Evolutionary conservation across 2,329 filamentous ascomycete species (phyloP), one percentile per base, ranked within the genome.

Genomic region (Fusarium sp.): DNA sequence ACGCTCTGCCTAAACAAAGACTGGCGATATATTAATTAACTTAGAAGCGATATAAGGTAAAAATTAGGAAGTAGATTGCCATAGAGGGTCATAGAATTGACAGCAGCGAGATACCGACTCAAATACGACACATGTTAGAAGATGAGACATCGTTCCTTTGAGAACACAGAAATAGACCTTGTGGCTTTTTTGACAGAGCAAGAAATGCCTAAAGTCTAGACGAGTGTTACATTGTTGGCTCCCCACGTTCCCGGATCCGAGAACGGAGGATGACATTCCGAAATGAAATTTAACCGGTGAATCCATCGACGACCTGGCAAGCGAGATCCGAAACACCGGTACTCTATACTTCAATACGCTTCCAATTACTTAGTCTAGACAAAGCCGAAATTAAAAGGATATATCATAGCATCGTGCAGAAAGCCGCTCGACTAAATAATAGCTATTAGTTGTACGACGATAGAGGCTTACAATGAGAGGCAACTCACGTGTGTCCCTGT

Each of bases 1-100:
- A 9, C 10, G 15, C 11, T 9, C 3, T 0, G 28, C 1, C 3
- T 18, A 1, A 7, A 13, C 11, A n/a, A n/a, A 32, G 0, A 13
- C 3, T 13, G 4, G 0, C 6, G 18, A n/a, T 5, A n/a, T 7
- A 12, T 12, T 30, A 30, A 12, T 30, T 30, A 30, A 12, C 3
- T 12, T 30, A 30, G 28, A 30, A 3, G 28, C 28, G 28, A 30
- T 30, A 12, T 30, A 17, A 4, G 30, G 11, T 30, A 30, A 30
- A 30, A 30, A 30, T 4, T 9, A 30, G 30, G 11, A 12, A 32
- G 32, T 5, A 24, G 17, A 8, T 24, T 1, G 3, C 15, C 11
- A 4, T 13, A 0, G n/a, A 18, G 10, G 6, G 5, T 12, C n/a
- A 22, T 20, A 2, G 18, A 30, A 50, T 9, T 20, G 14, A 9